Evolutionary conservation across 2,329 filamentous ascomycete species (phyloP), one percentile per base, ranked within the genome.

Genomic region (Talaromyces piceae): DNA sequence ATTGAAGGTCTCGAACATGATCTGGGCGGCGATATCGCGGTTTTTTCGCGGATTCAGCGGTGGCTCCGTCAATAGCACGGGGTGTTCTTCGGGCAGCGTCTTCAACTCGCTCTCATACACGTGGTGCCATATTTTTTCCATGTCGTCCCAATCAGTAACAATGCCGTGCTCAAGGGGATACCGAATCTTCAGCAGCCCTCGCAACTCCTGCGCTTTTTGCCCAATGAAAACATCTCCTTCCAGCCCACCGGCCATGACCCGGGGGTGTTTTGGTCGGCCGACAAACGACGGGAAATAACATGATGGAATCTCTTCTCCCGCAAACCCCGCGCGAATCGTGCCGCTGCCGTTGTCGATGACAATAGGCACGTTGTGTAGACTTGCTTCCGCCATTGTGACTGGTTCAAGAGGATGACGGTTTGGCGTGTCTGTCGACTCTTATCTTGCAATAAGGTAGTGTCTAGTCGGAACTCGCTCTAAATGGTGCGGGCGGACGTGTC

Each of bases 331-430:
- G 68, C 94, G 83, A 67, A 98, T 97, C 4, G 93, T 98, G 58
- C 93, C 93, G 59, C 91, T 96, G 64, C 93, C 93, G 75, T 98
- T 98, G 81, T 98, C 93, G 65, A 98, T 87, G 67, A 98, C 93
- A 71, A 98, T 95, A 54, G 93, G 91, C 60, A 90, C 91, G 78
- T 98, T 98, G 78, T 96, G 93, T 51, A 97, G 83, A 55, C 79
- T 73, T 52, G 69, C 78, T 66, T 86, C 84, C 58, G 79, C 76
- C 81, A 85, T 84, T 61, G 57, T 63, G 63, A 57, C 57, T 52
- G 55, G 55, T 52, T 53, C n/a, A n/a, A n/a, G n/a, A n/a, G n/a
- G n/a, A n/a, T 45, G 26, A 54, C 51, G 52, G 53, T 7, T 20
- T 7, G 6, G 3, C 52, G 51, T 47, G 16, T 39, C 23, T 28